Conservation (phyloP, 2,329 filamentous ascomycete species). For the Catunica adiposa region DNA sequence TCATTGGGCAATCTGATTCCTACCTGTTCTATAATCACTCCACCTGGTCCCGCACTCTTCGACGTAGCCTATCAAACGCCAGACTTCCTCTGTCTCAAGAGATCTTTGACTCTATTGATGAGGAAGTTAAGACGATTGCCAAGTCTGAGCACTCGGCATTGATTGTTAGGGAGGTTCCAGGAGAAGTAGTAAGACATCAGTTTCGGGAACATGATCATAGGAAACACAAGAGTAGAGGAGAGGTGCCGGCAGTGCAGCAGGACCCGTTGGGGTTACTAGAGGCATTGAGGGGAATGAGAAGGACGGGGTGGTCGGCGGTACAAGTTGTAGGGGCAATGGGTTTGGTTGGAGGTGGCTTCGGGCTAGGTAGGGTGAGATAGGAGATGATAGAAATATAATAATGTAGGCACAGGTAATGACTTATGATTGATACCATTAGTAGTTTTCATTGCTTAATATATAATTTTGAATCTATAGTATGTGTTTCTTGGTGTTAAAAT, state of each 20-base stretch:
- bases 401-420: neutral
- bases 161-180: slow-evolving; percentile 26
- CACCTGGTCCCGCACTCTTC: slow-evolving; percentile 69
- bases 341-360: slow-evolving; percentile 10
- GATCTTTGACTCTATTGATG: slow-evolving; percentile 49
- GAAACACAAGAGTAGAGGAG: neutral
- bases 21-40: slow-evolving; percentile 23
- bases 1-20: neutral
- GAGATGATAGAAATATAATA: neutral
- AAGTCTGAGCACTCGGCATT: slow-evolving; percentile 49
- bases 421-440: neutral
- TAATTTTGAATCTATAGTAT: too few species aligned
- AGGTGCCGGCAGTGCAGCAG: slow-evolving; percentile 6
- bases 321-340: slow-evolving; percentile 11
- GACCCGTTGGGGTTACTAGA: slow-evolving; percentile 11
- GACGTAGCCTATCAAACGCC: slow-evolving; percentile 59
- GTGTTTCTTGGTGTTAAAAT: too few species aligned
- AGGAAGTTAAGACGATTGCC: slow-evolving; percentile 46
- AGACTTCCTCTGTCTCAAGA: slow-evolving; percentile 47
- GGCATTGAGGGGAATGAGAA: slow-evolving; percentile 7
- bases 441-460: too few species aligned
- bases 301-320: slow-evolving; percentile 12
- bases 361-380: slow-evolving; percentile 3
- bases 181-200: neutral
- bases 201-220: neutral